Evolutionary conservation across 768 basidiomycete genomes (phyloP), one percentile per base, ranked within the genome.

Genomic region (Pulveroboletus sp.): DNA sequence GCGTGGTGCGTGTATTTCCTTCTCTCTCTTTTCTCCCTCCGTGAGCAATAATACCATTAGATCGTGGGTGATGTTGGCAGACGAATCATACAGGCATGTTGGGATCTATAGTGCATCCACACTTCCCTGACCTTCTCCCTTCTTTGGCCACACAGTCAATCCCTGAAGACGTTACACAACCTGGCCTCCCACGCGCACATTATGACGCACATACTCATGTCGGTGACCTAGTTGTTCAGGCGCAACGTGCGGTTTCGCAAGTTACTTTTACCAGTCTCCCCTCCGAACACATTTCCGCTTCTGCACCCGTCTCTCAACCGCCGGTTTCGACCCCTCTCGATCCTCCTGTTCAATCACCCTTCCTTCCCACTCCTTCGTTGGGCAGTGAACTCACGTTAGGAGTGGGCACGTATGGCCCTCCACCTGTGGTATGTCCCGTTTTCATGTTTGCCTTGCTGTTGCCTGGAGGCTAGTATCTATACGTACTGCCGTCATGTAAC

Each of bases 131-230:
- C 47, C 27, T 31, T 31, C 14, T 27, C 42, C 10, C 11, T 52
- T 30, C 42, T 39, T 30, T 6, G 47, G 9, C 28, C 5, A 7
- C 36, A n/a, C 32, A 87, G 81, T 89, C 87, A 74, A 85, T 96
- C 12, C 82, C 90, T 1, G 80, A 89, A 52, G 85, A 88, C n/a
- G 68, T 72, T 17, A 91, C 90, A 0, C 81, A 84, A 45, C 91
- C 92, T 15, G 93, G 93, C 24, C 72, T 86, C 31, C 77, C 86
- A 2, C 78, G 93, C 15, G 75, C 79, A 11, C 74, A 84, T 52
- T 97, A 94, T 63, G 73, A 74, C 38, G 82, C 81, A 1, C 86
- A 86, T 46, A 66, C 76, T 40, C 81, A 75, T 55, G 84, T 84
- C 0, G 79, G 83, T 41, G 68, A 73, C 35, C 69, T 86, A 9